Percentiles rank a stretch among this genome's conserved stretches.
Evolutionary conservation across 129 eudicot genomes (phyloP).

Genomic region (Flaveria sonorensis): DNA sequence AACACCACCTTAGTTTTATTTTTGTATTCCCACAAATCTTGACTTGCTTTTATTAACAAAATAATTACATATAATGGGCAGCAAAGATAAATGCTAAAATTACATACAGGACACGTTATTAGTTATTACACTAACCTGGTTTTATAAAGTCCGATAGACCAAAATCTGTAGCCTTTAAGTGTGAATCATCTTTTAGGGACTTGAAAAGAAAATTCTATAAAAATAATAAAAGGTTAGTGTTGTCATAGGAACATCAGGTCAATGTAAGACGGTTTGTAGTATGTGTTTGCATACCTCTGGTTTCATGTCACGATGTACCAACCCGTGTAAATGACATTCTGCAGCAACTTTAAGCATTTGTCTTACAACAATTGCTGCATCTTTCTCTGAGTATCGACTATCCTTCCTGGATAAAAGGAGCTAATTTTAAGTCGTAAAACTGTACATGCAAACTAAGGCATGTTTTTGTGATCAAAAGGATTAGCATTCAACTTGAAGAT

Average conservation of each 20-base stretch:
- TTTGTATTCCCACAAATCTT: too few relatives aligned
- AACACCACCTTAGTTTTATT: too few relatives aligned
- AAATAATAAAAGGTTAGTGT: constrained; percentile 2
- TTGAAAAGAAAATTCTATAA: constrained; percentile 90
- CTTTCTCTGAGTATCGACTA: constrained; percentile 94
- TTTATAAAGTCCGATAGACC: constrained; percentile 92
- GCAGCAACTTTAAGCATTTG: constrained; percentile 99
- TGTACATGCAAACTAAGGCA: not conserved
- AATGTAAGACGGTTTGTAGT: not conserved
- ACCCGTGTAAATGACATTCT: constrained; percentile 93
- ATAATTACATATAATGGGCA: not conserved
- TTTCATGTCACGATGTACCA: constrained; percentile 99
- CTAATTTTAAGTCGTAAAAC: constrained; percentile 2
- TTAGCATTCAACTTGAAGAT: constrained; percentile 10
- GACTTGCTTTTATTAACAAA: too few relatives aligned
- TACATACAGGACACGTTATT: too few relatives aligned
- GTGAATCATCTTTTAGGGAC: constrained; percentile 76
- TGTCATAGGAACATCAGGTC: constrained; percentile 6
- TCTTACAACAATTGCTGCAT: constrained; percentile 89
- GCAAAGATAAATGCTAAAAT: not conserved
- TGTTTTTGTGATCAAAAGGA: constrained; percentile 21
- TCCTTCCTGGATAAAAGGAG: constrained; percentile 69
- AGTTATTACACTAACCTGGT: constrained; percentile 64
- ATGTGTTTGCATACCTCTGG: constrained; percentile 69
- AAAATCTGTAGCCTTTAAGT: constrained; percentile 94